Evolutionary conservation across 371 early-diverging fungal genomes (phyloP).

Genomic region (Rhizopus delemar): DNA sequence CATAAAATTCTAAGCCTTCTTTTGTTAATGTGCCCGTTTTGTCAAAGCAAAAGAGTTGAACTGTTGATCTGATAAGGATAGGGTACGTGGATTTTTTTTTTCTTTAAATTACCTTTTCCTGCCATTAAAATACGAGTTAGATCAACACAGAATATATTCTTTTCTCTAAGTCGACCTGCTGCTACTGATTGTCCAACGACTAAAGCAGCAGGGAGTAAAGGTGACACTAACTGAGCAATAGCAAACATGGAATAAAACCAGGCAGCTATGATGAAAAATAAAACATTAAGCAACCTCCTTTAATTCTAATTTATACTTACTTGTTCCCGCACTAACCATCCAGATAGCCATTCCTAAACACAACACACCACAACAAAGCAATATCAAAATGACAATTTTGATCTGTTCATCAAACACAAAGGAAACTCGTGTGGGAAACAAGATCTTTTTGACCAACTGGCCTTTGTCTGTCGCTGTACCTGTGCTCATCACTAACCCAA

Average conservation of each 20-base stretch:
- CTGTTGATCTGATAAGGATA: constrained; percentile 33
- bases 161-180: constrained; percentile 61
- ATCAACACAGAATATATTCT: constrained; percentile 75
- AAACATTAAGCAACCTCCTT: constrained; percentile 61
- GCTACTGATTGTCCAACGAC: constrained; percentile 81
- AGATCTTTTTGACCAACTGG: constrained; percentile 71
- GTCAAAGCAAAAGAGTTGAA: constrained; percentile 90
- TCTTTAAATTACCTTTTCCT: constrained; percentile 63
- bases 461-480: constrained; percentile 79
- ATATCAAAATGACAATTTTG: constrained; percentile 63
- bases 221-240: constrained; percentile 71
- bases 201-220: constrained; percentile 58
- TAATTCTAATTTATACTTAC: constrained; percentile 8
- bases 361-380: constrained; percentile 61
- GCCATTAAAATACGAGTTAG: constrained; percentile 84
- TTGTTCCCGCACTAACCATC: constrained; percentile 45
- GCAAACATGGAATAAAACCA: constrained; percentile 73
- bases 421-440: constrained; percentile 63
- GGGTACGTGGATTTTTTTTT: neutral
- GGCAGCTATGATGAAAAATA: constrained; percentile 24
- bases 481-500: constrained; percentile 52
- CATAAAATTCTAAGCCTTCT: constrained; percentile 65
- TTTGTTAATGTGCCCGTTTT: constrained; percentile 67
- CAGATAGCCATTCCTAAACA: constrained; percentile 55
- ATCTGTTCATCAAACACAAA: constrained; percentile 72